A percentile compares a stretch with the other conserved stretches of the same genome.
phyloP scores from a whole-genome alignment of 192 early-diverging fungal genomes.

The Martensiomyces pterosporus region DNA sequence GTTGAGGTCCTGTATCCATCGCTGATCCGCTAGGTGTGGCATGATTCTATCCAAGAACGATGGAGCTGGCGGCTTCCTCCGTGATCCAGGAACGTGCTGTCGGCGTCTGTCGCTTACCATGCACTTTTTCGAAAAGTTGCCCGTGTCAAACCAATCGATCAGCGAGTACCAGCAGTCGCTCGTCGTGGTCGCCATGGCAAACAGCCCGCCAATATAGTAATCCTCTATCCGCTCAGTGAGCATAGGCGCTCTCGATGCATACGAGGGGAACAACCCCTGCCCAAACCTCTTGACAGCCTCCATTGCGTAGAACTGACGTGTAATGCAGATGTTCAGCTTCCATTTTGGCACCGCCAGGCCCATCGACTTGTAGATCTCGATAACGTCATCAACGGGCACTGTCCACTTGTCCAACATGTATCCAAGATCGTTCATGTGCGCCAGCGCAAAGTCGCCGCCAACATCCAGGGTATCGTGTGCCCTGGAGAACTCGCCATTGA shows the following conservation, averaged over 20 bases:
- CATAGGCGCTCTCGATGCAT: conserved; percentile 60
- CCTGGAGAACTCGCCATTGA: conserved; percentile 28
- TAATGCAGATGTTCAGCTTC: conserved; percentile 34
- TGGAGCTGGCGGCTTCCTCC: conserved; percentile 1
- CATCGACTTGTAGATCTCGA: conserved; percentile 34
- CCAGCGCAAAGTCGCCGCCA: conserved; percentile 49
- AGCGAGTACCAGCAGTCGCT: conserved; percentile 32
- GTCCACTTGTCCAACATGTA: conserved; percentile 38
- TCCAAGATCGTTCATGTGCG: conserved; percentile 36
- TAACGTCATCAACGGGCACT: conserved; percentile 39
- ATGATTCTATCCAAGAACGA: conserved; percentile 4
- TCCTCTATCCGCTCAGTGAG: conserved; percentile 65
- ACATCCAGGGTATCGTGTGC: conserved; percentile 48
- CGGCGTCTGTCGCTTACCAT: conserved; percentile 17
- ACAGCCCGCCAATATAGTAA: conserved; percentile 69
- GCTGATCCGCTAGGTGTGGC: background rate
- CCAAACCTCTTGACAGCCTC: conserved; percentile 52
- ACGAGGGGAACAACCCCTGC: conserved; percentile 31
- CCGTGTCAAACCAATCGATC: conserved; percentile 35
- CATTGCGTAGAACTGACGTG: conserved; percentile 44
- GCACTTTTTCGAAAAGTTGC: conserved; percentile 28
- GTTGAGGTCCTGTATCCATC: background rate
- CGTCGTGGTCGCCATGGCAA: conserved; percentile 31
- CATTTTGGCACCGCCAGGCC: conserved; percentile 18
- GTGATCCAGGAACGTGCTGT: background rate